phyloP scores from a whole-genome alignment of 2,329 filamentous ascomycete species.

The Metarhizium anisopliae region DNA sequence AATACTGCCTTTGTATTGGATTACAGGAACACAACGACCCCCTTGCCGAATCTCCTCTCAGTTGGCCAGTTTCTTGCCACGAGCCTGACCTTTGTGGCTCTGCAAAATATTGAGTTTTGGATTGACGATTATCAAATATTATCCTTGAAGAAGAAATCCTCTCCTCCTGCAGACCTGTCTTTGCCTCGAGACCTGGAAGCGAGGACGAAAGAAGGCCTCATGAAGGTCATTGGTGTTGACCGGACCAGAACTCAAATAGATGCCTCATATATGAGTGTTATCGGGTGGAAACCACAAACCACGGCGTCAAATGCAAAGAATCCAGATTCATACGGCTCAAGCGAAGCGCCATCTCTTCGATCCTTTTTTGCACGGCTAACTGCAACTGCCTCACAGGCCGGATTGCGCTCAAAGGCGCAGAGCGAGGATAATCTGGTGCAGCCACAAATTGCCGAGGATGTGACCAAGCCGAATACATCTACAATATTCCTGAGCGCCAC shows the following conservation, averaged over 20 bases:
- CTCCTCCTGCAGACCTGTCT: constrained; percentile 61
- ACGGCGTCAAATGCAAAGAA: constrained; percentile 29
- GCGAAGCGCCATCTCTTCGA: constrained; percentile 52
- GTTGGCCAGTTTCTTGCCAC: constrained; percentile 89
- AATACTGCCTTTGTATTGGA: constrained; percentile 93
- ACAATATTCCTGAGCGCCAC: constrained; percentile 86
- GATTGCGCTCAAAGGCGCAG: constrained; percentile 44
- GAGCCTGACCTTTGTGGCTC: constrained; percentile 87
- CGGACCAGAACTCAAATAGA: constrained; percentile 88
- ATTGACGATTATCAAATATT: constrained; percentile 81
- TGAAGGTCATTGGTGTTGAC: constrained; percentile 75
- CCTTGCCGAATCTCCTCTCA: constrained; percentile 75
- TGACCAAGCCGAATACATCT: constrained; percentile 60
- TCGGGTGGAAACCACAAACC: constrained; percentile 68
- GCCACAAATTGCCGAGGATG: constrained; percentile 57
- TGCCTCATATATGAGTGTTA: constrained; percentile 76
- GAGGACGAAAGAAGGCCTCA: constrained; percentile 75
- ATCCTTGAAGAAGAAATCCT: constrained; percentile 73
- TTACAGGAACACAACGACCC: constrained; percentile 81
- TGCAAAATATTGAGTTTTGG: constrained; percentile 81
- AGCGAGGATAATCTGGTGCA: constrained; percentile 56
- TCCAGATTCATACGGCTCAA: constrained; percentile 39
- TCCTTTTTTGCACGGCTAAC: constrained; percentile 78
- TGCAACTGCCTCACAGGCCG: constrained; percentile 40
- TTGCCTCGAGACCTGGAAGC: constrained; percentile 75